A percentile compares a stretch with the other conserved stretches of the same genome.
Conservation (phyloP, 768 basidiomycete genomes). For the Sarcomyxa edulis region DNA sequence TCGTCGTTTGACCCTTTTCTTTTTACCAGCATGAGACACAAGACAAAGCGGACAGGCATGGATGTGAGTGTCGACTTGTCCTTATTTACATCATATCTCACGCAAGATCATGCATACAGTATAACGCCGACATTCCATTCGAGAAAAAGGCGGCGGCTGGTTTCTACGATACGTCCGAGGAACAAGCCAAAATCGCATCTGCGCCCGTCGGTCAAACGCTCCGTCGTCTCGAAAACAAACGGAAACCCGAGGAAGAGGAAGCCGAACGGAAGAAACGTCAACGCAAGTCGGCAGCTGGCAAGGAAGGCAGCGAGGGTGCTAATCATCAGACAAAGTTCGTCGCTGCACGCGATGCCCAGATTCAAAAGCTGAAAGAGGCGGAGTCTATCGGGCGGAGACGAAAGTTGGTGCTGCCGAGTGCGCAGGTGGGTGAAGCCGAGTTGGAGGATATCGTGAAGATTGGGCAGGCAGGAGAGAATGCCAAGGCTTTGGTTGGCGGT, state of each 20-base stretch:
- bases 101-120: slow-evolving; percentile 40
- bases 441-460: slow-evolving; percentile 99
- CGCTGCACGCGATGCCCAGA: slow-evolving; percentile 95
- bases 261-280: slow-evolving; percentile 89
- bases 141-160: slow-evolving; percentile 95
- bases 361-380: slow-evolving; percentile 95
- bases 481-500: slow-evolving; percentile 77
- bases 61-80: slow-evolving; percentile 52
- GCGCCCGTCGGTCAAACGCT: slow-evolving; percentile 90
- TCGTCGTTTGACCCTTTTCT: slow-evolving; percentile 4
- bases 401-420: slow-evolving; percentile 77
- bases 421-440: slow-evolving; percentile 93
- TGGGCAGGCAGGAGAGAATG: slow-evolving; percentile 86
- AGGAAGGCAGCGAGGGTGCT: slow-evolving; percentile 54
- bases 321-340: slow-evolving; percentile 89
- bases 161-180: slow-evolving; percentile 95
- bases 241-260: slow-evolving; percentile 91
- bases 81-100: not conserved
- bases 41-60: slow-evolving; percentile 97
- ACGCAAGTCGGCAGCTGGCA: slow-evolving; percentile 55
- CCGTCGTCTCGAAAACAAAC: slow-evolving; percentile 92
- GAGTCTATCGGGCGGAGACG: slow-evolving; percentile 88
- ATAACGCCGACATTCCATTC: slow-evolving; percentile 97
- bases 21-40: slow-evolving; percentile 72
- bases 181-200: slow-evolving; percentile 79